These are phyloP conservation scores for Neurospora tetrasperma DNA, from an alignment of 495 filamentous ascomycete species.

Conservation along the genomic window DNA sequence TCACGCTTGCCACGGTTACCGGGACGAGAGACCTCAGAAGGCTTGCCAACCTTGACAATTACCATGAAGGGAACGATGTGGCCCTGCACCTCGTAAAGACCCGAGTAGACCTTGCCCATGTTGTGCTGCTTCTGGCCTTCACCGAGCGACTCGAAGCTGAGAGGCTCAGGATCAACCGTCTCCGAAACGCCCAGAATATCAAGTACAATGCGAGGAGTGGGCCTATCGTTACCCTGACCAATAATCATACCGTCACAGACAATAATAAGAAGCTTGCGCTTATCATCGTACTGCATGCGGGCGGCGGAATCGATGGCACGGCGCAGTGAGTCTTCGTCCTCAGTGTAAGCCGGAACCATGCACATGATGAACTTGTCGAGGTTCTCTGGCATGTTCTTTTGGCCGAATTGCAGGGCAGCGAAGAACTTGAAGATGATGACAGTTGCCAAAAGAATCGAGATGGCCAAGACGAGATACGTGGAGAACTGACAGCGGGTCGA, in stretches of 20 bases:
- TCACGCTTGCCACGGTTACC: conserved; percentile 99
- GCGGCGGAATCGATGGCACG: conserved; percentile 95
- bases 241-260: conserved; percentile 99
- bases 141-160: conserved; percentile 94
- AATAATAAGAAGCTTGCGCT: conserved; percentile 88
- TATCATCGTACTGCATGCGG: conserved; percentile 95
- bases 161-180: conserved; percentile 86
- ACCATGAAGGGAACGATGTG: conserved; percentile 98
- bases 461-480: conserved; percentile 82
- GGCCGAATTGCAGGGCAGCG: conserved; percentile 86
- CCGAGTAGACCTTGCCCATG: conserved; percentile 98
- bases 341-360: conserved; percentile 95
- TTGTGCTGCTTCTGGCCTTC: conserved; percentile 98
- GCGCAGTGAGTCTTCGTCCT: conserved; percentile 93
- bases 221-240: conserved; percentile 92
- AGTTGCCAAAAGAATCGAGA: conserved; percentile 67
- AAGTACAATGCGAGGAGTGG: conserved; percentile 90
- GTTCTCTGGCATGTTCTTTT: conserved; percentile 86
- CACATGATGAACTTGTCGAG: conserved; percentile 98
- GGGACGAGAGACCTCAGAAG: conserved; percentile 89
- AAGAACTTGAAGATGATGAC: conserved; percentile 96
- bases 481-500: conserved; percentile 79
- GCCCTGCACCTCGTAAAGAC: conserved; percentile 93
- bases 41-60: conserved; percentile 94
- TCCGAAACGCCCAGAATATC: conserved; percentile 95